Percentiles rank a stretch among this genome's conserved stretches.
phyloP scores from a whole-genome alignment of 495 filamentous ascomycete genomes.

The Annulohypoxylon bovei region DNA sequence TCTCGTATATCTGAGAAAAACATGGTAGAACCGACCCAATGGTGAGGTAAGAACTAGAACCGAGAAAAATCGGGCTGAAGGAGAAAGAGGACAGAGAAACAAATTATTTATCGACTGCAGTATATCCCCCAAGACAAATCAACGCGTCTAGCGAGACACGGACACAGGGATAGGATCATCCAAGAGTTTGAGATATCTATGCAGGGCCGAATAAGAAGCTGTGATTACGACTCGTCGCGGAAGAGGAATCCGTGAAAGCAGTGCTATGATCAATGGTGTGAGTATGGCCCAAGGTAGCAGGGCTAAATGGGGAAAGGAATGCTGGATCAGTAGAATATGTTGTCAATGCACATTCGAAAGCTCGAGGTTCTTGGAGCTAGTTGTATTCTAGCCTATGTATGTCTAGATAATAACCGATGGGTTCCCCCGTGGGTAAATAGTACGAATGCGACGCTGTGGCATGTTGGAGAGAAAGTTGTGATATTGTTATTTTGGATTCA shows the following conservation, averaged over 20 bases:
- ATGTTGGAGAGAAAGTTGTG: constrained; percentile 3
- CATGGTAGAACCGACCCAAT: constrained; percentile 20
- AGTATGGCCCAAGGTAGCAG: constrained; percentile 27
- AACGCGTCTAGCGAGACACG: constrained; percentile 1
- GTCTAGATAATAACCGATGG: constrained; percentile 31
- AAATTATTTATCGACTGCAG: constrained; percentile 24
- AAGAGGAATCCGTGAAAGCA: constrained; percentile 30
- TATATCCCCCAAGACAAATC: not conserved
- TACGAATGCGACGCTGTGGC: constrained; percentile 30
- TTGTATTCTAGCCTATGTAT: constrained; percentile 38
- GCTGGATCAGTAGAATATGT: constrained; percentile 30
- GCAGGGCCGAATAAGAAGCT: constrained; percentile 26
- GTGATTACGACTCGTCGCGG: constrained; percentile 30
- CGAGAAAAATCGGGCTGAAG: constrained; percentile 9
- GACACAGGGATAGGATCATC: constrained; percentile 32
- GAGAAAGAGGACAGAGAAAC: constrained; percentile 16
- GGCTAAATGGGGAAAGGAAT: constrained; percentile 24
- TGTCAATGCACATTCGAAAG: constrained; percentile 36
- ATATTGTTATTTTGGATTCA: constrained; percentile 13
- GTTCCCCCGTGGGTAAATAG: constrained; percentile 39
- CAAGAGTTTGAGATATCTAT: constrained; percentile 8
- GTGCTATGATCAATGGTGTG: constrained; percentile 28
- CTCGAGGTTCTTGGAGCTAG: constrained; percentile 8
- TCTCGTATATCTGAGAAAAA: constrained; percentile 21
- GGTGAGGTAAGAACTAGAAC: constrained; percentile 3